These are phyloP conservation scores for Fomitiporia mediterranea DNA, from an alignment of 1,284 basidiomycete genomes.

Conservation along the genomic window DNA sequence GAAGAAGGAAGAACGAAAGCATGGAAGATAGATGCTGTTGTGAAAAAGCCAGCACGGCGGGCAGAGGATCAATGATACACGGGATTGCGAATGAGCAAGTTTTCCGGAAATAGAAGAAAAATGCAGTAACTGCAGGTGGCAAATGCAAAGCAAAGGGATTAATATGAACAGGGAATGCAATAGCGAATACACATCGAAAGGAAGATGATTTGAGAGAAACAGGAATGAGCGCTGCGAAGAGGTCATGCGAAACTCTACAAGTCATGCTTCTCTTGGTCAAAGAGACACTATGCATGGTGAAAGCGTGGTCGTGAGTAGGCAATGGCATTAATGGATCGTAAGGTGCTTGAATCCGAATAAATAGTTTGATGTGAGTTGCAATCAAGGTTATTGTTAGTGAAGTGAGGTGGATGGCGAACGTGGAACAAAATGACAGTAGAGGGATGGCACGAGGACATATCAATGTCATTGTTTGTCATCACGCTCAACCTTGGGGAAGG, in stretches of 20 bases:
- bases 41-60: background rate
- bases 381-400: background rate
- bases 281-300: no score
- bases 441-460: background rate
- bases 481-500: background rate
- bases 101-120: background rate
- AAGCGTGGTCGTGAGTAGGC: background rate
- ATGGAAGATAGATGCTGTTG: background rate
- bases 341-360: constrained; percentile 14
- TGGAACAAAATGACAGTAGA: background rate
- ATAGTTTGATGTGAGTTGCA: background rate
- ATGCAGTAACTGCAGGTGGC: background rate
- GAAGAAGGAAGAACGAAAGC: constrained; percentile 2
- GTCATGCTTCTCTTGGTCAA: no score
- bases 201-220: background rate
- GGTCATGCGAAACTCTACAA: background rate
- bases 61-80: background rate
- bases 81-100: background rate
- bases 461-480: background rate
- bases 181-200: background rate
- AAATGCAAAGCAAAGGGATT: background rate
- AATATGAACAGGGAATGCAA: background rate
- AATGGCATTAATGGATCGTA: constrained; percentile 16
- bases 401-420: background rate
- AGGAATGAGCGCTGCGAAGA: background rate